Base-by-base conservation (phyloP, 2,329 filamentous ascomycete species). In the Hirsutella rhossiliensis region DNA sequence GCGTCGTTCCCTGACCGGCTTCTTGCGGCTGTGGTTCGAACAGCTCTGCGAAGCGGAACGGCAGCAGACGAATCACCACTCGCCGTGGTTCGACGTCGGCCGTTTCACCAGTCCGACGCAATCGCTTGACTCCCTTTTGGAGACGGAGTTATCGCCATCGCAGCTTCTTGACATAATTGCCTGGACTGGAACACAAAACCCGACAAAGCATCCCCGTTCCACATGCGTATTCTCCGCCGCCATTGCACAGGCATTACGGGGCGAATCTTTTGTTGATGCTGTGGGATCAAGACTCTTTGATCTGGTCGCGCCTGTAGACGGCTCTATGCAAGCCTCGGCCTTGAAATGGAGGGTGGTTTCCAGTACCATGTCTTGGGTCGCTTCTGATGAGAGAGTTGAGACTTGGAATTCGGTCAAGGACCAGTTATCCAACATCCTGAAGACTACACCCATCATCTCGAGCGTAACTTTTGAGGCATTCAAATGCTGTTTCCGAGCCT, bases 21-120 rank as follows among this genome's bases (percentile, higher is more conserved):
- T 75, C 45, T 47, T 75, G 47, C 63, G 62, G 40, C 54, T 67
- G 2, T 76, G 72, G 72, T 69, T 62, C 40, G 52, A 60, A 37
- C 63, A 69, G 45, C 58, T 73, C 2, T 60, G 57, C 32, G 54
- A 61, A 13, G 54, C 58, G 15, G 61, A 66, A 44, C 52, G 56
- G 38, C 51, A 54, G 32, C 54, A 60, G 17, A 45, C 50, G 15
- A 50, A 52, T 29, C 13, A 30, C 39, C 51, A 41, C 7, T 63
- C 59, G 2, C 60, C 62, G 1, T 67, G 65, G 64, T 56, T 61
- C 19, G 48, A 48, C 3, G 48, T 61, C 11, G 52, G 52, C 5
- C 52, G 45, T n/a, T 45, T 38, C 18, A 46, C 45, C 8, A 50
- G 52, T 19, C 45, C 48, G 0, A 44, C 51, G 3, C 46, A 54